These are phyloP conservation scores for Myxozyma kluyveri DNA, from an alignment of 805 yeast species.

Conservation along the genomic window DNA sequence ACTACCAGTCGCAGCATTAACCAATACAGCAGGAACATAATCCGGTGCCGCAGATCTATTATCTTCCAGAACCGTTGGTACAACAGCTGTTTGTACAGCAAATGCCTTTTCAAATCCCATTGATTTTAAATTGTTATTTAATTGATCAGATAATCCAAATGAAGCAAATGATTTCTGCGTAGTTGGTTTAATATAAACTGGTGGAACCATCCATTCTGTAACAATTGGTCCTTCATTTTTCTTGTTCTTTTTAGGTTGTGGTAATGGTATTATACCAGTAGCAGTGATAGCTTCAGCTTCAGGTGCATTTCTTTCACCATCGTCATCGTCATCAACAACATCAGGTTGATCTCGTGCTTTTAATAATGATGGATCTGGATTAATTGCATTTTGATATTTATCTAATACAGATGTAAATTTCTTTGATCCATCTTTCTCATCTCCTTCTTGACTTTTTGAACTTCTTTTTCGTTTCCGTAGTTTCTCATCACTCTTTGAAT, in stretches of 20 bases:
- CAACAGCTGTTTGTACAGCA: slow-evolving; percentile 70
- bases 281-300: slow-evolving; percentile 12
- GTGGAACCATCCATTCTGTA: slow-evolving; percentile 62
- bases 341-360: not conserved
- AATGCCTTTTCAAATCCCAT: slow-evolving; percentile 59
- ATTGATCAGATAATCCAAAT: slow-evolving; percentile 45
- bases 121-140: slow-evolving; percentile 48
- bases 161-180: slow-evolving; percentile 49
- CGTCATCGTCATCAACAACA: slow-evolving; percentile 10
- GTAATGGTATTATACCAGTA: slow-evolving; percentile 61
- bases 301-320: slow-evolving; percentile 21
- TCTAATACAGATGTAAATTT: slow-evolving; percentile 53
- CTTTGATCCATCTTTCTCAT: slow-evolving; percentile 38
- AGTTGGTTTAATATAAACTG: slow-evolving; percentile 54
- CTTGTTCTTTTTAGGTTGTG: slow-evolving; percentile 66
- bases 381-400: slow-evolving; percentile 45
- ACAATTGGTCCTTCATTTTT: slow-evolving; percentile 43
- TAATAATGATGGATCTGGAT: slow-evolving; percentile 6
- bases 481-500: not conserved
- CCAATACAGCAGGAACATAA: slow-evolving; percentile 58
- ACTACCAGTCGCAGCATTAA: slow-evolving; percentile 93
- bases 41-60: slow-evolving; percentile 39
- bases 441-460: not conserved
- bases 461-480: slow-evolving; percentile 5
- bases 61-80: slow-evolving; percentile 53